Conservation (phyloP, 345 rosid species). For the Citrus glauca region DNA sequence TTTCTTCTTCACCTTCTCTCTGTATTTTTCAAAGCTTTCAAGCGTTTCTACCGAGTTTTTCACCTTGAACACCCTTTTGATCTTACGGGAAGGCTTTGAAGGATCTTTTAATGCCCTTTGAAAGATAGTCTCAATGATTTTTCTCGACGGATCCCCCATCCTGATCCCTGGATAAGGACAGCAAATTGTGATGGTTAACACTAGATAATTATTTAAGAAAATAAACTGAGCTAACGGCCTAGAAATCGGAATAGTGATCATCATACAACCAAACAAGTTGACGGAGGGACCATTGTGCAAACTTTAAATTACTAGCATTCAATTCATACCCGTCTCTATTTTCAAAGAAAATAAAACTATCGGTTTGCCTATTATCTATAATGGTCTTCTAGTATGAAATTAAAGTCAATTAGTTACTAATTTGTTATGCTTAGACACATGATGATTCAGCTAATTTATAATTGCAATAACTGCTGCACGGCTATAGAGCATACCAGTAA, state of each 20-base stretch:
- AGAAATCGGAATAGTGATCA: neutral
- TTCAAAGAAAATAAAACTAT: too few relatives aligned
- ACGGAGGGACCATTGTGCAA: neutral
- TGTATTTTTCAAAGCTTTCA: conserved; percentile 38
- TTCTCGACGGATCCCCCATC: conserved; percentile 46
- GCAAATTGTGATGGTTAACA: neutral
- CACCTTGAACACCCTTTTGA: conserved; percentile 42
- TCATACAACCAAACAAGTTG: neutral
- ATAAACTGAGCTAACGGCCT: neutral
- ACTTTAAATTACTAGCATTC: neutral
- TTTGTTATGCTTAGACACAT: neutral
- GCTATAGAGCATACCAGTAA: neutral
- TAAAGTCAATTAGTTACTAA: neutral
- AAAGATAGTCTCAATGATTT: conserved; percentile 43
- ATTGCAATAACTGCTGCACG: neutral
- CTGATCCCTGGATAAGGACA: conserved; percentile 27
- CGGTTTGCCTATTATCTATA: neutral
- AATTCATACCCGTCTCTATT: neutral
- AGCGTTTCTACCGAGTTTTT: conserved; percentile 31
- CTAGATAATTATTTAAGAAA: neutral
- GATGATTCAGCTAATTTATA: neutral
- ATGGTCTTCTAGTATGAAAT: neutral
- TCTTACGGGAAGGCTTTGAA: conserved; percentile 31
- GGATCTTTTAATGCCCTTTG: conserved; percentile 32
- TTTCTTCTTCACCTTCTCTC: conserved; percentile 35